phyloP scores from a whole-genome alignment of 345 rosid genomes.

The Cardiospermum halicacabum region DNA sequence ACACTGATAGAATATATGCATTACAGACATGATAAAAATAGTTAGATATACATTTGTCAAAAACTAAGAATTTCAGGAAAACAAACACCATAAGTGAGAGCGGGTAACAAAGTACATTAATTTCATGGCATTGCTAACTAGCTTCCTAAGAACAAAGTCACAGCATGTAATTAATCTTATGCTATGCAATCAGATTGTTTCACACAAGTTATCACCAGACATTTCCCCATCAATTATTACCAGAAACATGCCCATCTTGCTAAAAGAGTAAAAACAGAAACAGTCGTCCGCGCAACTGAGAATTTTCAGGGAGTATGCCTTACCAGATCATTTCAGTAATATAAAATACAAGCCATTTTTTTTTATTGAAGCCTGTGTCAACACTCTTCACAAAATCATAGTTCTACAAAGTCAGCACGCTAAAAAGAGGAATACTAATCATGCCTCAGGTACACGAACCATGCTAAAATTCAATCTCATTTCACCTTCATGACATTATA shows the following conservation, averaged over 20 bases:
- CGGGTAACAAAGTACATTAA: not conserved
- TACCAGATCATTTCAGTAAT: not conserved
- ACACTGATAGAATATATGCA: not conserved
- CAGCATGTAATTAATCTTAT: not conserved
- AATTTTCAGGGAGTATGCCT: not conserved
- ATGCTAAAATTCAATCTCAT: not conserved
- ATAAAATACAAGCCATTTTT: not conserved
- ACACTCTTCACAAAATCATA: not conserved
- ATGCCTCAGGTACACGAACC: not conserved
- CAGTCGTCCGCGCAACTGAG: not conserved
- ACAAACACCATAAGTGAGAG: not conserved
- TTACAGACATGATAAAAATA: conserved; percentile 1
- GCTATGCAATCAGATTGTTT: no score
- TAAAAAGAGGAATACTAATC: not conserved
- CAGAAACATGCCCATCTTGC: no score
- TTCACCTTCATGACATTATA: not conserved
- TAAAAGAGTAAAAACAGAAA: not conserved
- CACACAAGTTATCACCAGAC: not conserved
- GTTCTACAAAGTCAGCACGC: not conserved
- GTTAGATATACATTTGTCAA: not conserved
- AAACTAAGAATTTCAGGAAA: not conserved
- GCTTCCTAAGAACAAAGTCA: not conserved
- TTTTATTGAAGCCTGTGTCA: not conserved
- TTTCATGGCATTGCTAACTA: not conserved
- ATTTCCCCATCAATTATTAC: no score